A percentile compares a stretch with the other conserved stretches of the same genome.
phyloP scores from a whole-genome alignment of 2,329 filamentous ascomycete species.

The Penicillium oxalicum region DNA sequence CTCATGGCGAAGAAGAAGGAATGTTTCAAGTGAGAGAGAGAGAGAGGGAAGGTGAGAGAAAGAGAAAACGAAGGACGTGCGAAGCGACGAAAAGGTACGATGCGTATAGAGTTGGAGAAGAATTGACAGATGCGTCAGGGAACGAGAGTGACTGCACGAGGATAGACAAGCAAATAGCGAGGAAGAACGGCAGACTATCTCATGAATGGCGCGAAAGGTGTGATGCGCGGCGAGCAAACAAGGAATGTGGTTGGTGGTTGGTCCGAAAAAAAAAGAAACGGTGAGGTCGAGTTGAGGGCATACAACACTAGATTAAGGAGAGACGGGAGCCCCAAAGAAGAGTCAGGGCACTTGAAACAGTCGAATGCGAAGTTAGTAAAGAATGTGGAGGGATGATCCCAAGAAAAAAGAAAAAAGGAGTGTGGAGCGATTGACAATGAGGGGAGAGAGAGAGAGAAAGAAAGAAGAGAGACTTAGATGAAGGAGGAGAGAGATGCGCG shows the following conservation, averaged over 20 bases:
- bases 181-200: slow-evolving; percentile 10
- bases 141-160: slow-evolving; percentile 13
- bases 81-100: background rate
- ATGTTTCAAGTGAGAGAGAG: slow-evolving; percentile 4
- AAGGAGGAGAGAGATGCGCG: background rate
- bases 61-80: slow-evolving; percentile 3
- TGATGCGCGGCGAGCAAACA: slow-evolving; percentile 7
- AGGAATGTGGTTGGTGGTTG: slow-evolving; percentile 3
- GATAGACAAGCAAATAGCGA: slow-evolving; percentile 14
- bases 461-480: background rate
- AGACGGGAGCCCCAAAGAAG: slow-evolving; percentile 19
- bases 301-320: slow-evolving; percentile 19
- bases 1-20: slow-evolving; percentile 25
- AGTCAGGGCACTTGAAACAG: slow-evolving; percentile 15
- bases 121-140: background rate
- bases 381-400: slow-evolving; percentile 15
- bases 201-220: slow-evolving; percentile 7
- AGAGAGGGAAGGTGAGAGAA: slow-evolving; percentile 1
- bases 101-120: no score
- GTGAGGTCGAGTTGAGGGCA: slow-evolving; percentile 9
- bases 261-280: slow-evolving; percentile 17
- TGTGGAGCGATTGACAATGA: background rate
- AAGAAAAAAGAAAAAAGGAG: slow-evolving; percentile 12
- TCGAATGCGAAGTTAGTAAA: slow-evolving; percentile 9
- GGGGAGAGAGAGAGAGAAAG: background rate